Evolutionary conservation across 139 green algal genomes (phyloP), one percentile per base, ranked within the genome.

Genomic region (Volvox reticuliferus): DNA sequence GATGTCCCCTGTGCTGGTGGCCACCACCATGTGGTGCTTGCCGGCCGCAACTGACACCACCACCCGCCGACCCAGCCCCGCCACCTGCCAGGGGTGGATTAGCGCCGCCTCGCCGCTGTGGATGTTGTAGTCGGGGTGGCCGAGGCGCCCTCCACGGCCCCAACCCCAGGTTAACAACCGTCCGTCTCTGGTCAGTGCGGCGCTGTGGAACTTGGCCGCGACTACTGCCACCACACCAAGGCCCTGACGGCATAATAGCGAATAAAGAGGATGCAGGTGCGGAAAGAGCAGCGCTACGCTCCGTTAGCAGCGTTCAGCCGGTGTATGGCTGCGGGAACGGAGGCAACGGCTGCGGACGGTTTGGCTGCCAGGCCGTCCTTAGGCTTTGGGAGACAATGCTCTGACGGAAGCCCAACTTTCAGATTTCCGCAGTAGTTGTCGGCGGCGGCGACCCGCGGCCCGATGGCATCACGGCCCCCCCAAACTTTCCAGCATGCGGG

Each of bases 131-230:
- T 98, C 98, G 12, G 95, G 92, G 91, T 99, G 97, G 13, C 98
- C 98, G 73, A 99, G 93, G 30, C 98, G 83, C 6, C 98, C 98
- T 14, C 98, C 97, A 13, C 96, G 92, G 35, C 97, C 98, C 95
- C 96, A 98, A 68, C 97, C 97, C 97, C 97, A 99, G 1, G 97
- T 98, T 81, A 93, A 96, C 82, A 99, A 88, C 84, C 89, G 83
- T 13, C 98, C 98, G 50, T 96, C 94, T 0, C 50, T 33, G 0
- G 94, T 96, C 24, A 99, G 91, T 0, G 97, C 96, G 21, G 94
- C 96, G 37, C 88, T 96, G 93, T 99, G 98, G 79, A 98, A 99
- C 94, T 99, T 99, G 62, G 93, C 96, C 12, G 97, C 96, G 0
- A 95, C 91, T 22, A 99, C 61, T 0, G 33, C 44, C 88, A 92